Percentiles rank a stretch among this genome's conserved stretches.
These are phyloP conservation scores for Eimeria necatrix DNA, from an alignment of 169 alveolate species.

Conservation along the genomic window DNA sequence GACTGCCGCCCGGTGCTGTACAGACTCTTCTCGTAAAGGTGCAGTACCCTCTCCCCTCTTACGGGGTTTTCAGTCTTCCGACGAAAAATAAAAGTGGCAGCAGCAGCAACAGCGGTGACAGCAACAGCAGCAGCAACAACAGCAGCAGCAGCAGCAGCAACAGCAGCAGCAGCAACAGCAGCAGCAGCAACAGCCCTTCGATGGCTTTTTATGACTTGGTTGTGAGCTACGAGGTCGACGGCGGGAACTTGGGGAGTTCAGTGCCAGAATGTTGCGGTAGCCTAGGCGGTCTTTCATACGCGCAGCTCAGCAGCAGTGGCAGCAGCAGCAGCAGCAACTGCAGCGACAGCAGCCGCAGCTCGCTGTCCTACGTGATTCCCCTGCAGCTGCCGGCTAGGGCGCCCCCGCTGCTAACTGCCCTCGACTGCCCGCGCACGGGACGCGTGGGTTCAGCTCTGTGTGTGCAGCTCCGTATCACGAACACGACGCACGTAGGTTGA, in stretches of 20 bases:
- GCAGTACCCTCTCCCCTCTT: not conserved
- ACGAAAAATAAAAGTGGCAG: no score
- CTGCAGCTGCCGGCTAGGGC: constrained; percentile 63
- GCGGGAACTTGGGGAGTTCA: not conserved
- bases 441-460: constrained; percentile 60
- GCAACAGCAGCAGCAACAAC: constrained; percentile 13
- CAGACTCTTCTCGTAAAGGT: constrained; percentile 32
- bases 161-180: constrained; percentile 39
- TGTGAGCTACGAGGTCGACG: constrained; percentile 15
- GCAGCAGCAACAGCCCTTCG: not conserved
- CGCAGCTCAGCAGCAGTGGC: not conserved
- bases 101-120: constrained; percentile 36
- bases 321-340: constrained; percentile 3
- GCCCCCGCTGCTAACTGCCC: constrained; percentile 29
- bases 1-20: not conserved
- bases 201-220: constrained; percentile 15
- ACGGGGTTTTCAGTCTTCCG: not conserved
- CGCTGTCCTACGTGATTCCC: constrained; percentile 51
- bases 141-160: constrained; percentile 29
- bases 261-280: not conserved
- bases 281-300: not conserved
- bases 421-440: constrained; percentile 67
- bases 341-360: not conserved
- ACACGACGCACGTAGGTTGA: constrained; percentile 32
- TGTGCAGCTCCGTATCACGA: constrained; percentile 57